A percentile compares a stretch with the other conserved stretches of the same genome.
phyloP scores from a whole-genome alignment of 2,329 filamentous ascomycete genomes.

The Dactylellina drechsleri region DNA sequence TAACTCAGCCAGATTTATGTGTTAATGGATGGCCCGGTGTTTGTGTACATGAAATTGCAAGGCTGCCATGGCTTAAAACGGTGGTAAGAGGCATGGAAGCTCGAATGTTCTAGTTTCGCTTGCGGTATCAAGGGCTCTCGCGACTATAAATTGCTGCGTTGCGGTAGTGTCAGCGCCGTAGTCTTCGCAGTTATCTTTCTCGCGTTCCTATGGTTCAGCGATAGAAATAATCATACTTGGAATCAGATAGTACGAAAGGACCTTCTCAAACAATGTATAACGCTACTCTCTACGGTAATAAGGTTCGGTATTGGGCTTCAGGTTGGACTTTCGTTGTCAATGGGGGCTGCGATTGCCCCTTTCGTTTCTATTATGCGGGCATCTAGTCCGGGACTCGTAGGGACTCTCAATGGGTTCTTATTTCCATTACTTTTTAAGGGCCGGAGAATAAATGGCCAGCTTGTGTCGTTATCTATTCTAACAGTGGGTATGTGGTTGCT shows the following conservation, averaged over 20 bases:
- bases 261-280: constrained; percentile 11
- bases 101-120: too few relatives aligned
- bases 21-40: too few relatives aligned
- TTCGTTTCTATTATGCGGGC: not conserved
- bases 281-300: constrained; percentile 4
- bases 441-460: not conserved
- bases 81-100: too few relatives aligned
- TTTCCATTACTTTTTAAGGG: constrained; percentile 9
- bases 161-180: not conserved
- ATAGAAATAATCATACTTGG: not conserved
- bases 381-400: not conserved
- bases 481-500: not conserved
- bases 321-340: constrained; percentile 3
- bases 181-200: not conserved
- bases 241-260: not conserved
- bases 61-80: too few relatives aligned
- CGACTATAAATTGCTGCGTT: too few relatives aligned
- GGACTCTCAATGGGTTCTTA: not conserved
- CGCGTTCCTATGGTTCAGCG: constrained; percentile 2
- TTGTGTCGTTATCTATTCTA: not conserved
- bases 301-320: constrained; percentile 11
- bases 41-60: too few relatives aligned
- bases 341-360: constrained; percentile 11
- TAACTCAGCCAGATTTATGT: too few relatives aligned
- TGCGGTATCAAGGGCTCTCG: too few relatives aligned